A percentile compares a stretch with the other conserved stretches of the same genome.
phyloP scores from a whole-genome alignment of 2,329 filamentous ascomycete species.

The Penicillium glabrum region DNA sequence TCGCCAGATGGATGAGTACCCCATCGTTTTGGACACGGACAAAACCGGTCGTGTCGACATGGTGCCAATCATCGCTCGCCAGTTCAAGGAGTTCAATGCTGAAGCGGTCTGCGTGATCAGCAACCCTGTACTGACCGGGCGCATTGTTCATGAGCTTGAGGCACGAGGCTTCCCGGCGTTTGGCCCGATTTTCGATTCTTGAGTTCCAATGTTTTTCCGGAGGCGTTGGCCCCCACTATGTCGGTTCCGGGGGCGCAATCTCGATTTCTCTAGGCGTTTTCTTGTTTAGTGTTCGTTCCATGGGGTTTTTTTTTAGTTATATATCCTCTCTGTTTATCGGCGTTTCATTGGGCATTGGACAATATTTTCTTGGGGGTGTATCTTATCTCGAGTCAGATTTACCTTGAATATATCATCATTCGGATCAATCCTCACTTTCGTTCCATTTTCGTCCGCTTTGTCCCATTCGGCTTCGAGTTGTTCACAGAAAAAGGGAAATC shows the following conservation, averaged over 20 bases:
- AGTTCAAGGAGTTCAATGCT: conserved; percentile 48
- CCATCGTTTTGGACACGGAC: conserved; percentile 68
- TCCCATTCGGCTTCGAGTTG: too few species aligned
- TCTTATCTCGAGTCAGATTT: background rate
- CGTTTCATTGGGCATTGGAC: background rate
- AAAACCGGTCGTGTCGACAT: conserved; percentile 61
- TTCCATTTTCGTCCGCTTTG: background rate
- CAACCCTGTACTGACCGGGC: conserved; percentile 66
- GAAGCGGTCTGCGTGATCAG: conserved; percentile 75
- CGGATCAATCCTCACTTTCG: background rate
- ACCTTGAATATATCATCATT: background rate
- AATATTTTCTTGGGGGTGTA: background rate
- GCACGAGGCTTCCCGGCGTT: conserved; percentile 65
- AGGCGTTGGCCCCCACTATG: background rate
- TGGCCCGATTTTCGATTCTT: conserved; percentile 74
- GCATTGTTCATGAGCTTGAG: conserved; percentile 69
- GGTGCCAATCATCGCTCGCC: conserved; percentile 54
- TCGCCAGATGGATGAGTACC: conserved; percentile 57
- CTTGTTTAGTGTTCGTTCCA: background rate
- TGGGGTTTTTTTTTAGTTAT: background rate
- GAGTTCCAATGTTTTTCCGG: conserved; percentile 8
- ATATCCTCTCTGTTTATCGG: background rate
- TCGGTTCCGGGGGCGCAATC: background rate
- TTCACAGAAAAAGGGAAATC: background rate
- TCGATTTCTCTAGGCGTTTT: background rate